Conservation (phyloP, 176 grass and related monocot genomes). For the Musa acuminata region DNA sequence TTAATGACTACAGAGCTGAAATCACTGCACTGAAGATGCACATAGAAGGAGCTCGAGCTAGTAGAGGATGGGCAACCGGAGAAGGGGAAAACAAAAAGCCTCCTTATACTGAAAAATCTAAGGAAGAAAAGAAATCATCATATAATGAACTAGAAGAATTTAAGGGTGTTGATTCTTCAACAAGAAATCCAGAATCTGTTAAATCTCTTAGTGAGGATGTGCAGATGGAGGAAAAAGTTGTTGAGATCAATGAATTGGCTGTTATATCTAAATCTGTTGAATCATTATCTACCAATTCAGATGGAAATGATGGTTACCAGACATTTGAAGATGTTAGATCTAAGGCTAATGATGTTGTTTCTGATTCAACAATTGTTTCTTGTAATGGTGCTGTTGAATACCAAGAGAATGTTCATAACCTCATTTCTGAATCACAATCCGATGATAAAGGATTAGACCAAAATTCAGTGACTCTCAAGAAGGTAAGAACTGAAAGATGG, state of each 20-base stretch:
- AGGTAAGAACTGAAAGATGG: conserved; percentile 65
- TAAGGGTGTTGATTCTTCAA: conserved; percentile 27
- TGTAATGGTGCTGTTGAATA: conserved; percentile 30
- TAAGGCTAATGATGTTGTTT: conserved; percentile 1
- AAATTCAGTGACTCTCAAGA: conserved; percentile 55
- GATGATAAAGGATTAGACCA: conserved; percentile 38
- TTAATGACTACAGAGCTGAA: conserved; percentile 93
- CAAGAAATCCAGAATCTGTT: conserved; percentile 19
- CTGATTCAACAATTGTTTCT: conserved; percentile 26
- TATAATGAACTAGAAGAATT: conserved; percentile 31
- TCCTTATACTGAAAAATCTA: conserved; percentile 31
- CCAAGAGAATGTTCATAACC: conserved; percentile 28
- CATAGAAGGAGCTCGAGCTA: conserved; percentile 72
- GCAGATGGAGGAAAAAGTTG: conserved; percentile 26
- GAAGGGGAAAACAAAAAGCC: conserved; percentile 29
- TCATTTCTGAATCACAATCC: conserved; percentile 28
- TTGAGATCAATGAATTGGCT: conserved; percentile 22
- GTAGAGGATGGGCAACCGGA: conserved; percentile 36
- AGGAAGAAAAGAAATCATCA: conserved; percentile 27
- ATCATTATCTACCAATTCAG: conserved; percentile 23
- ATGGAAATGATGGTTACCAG: conserved; percentile 27
- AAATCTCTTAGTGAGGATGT: conserved; percentile 14
- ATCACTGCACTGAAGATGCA: conserved; percentile 96
- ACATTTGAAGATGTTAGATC: conserved; percentile 31
- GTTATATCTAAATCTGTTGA: conserved; percentile 26